Evolutionary conservation across 495 filamentous ascomycete genomes (phyloP).

Genomic region (Polyplosphaeria fusca): DNA sequence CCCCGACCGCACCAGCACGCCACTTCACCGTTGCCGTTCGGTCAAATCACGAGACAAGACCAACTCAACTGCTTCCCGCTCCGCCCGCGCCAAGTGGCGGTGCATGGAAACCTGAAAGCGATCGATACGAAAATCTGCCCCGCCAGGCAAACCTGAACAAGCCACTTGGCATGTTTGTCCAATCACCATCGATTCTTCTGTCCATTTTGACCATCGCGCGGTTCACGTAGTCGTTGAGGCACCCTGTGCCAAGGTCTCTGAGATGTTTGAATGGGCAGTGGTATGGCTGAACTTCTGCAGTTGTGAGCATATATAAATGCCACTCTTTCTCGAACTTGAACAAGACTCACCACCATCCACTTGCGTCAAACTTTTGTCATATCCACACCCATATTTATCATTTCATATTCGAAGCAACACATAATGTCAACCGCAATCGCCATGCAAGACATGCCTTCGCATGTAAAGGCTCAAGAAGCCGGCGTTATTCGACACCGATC

Average conservation of each 20-base stretch:
- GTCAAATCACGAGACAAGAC: too few species aligned
- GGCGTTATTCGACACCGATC: conserved; percentile 4
- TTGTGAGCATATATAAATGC: neutral
- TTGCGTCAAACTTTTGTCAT: neutral
- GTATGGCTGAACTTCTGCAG: neutral
- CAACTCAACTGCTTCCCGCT: too few species aligned
- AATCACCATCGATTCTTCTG: neutral
- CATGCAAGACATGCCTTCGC: conserved; percentile 4
- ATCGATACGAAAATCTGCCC: conserved; percentile 16
- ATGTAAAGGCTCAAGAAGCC: neutral
- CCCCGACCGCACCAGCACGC: too few species aligned
- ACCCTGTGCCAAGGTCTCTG: neutral
- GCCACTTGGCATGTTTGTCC: neutral
- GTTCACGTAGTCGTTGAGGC: neutral
- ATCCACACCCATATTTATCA: too few species aligned
- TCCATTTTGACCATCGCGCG: neutral
- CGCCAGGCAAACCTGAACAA: conserved; percentile 6
- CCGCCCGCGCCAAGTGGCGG: too few species aligned
- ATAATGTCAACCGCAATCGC: conserved; percentile 24
- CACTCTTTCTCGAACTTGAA: neutral
- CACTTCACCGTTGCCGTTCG: too few species aligned
- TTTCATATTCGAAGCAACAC: neutral
- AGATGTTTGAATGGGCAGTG: neutral
- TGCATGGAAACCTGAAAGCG: conserved; percentile 20
- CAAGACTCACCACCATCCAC: neutral